phyloP scores from a whole-genome alignment of 169 alveolate genomes.

The Prorocentrum cordatum region DNA sequence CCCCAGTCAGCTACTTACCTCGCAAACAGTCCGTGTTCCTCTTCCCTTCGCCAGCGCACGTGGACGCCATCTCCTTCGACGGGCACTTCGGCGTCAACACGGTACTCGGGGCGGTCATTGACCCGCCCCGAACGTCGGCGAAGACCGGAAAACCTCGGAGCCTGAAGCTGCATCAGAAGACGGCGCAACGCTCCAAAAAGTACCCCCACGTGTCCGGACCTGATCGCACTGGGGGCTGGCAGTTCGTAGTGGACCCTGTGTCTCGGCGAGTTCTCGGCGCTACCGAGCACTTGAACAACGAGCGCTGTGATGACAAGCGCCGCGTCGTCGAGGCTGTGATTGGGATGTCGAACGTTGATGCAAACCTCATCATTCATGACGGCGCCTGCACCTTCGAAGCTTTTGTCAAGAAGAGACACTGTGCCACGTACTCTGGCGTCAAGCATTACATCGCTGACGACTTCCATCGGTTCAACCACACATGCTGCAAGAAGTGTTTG shows the following conservation, averaged over 20 bases:
- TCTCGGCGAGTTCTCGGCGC: not conserved
- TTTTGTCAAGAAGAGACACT: too few species aligned
- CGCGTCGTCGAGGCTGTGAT: not conserved
- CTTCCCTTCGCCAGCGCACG: not conserved
- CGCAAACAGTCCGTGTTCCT: not conserved
- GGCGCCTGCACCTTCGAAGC: too few species aligned
- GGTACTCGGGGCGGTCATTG: not conserved
- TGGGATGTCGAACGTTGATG: too few species aligned
- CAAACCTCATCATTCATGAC: too few species aligned
- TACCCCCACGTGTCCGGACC: not conserved
- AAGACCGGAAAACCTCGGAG: not conserved
- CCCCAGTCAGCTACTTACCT: not conserved
- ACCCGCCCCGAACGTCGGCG: not conserved
- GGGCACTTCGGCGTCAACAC: slow-evolving; percentile 1
- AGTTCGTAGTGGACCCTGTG: not conserved
- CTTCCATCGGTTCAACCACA: too few species aligned
- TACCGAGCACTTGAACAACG: not conserved
- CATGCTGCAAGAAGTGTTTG: too few species aligned
- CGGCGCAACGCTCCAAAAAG: not conserved
- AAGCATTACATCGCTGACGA: too few species aligned
- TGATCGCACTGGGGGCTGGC: slow-evolving; percentile 4
- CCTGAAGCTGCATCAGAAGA: not conserved
- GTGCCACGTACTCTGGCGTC: too few species aligned
- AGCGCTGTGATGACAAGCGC: not conserved
- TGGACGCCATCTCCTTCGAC: not conserved